Percentiles rank a stretch among this genome's conserved stretches.
Evolutionary conservation across 2,329 filamentous ascomycete species (phyloP).

Genomic region (Zymoseptoria tritici): DNA sequence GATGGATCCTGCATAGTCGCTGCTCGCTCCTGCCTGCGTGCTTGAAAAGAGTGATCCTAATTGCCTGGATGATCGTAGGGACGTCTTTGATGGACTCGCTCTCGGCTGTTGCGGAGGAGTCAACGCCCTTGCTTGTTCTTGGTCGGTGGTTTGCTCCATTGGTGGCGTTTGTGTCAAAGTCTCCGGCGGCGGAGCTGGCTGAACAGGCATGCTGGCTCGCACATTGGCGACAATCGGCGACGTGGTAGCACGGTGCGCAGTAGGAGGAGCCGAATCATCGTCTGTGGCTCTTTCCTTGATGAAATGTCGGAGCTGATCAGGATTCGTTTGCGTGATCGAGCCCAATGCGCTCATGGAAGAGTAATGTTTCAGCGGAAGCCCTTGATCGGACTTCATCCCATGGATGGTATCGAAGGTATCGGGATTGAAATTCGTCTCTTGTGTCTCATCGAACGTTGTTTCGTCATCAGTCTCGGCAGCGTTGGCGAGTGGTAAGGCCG

Average conservation of each 20-base stretch:
- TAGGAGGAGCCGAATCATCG: neutral
- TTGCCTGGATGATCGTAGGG: slow-evolving; percentile 2
- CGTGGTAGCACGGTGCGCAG: neutral
- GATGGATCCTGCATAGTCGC: neutral
- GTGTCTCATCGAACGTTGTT: slow-evolving; percentile 21
- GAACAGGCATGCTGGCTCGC: slow-evolving; percentile 1
- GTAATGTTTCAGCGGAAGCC: slow-evolving; percentile 13
- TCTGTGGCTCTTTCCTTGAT: neutral
- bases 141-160: slow-evolving; percentile 4
- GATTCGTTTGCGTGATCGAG: slow-evolving; percentile 1
- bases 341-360: slow-evolving; percentile 18
- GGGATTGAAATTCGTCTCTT: slow-evolving; percentile 18
- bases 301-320: neutral
- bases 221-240: neutral
- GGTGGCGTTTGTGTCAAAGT: slow-evolving; percentile 4
- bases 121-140: slow-evolving; percentile 6
- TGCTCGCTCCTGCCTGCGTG: neutral
- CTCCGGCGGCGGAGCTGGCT: slow-evolving; percentile 2
- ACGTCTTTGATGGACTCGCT: slow-evolving; percentile 6
- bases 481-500: slow-evolving; percentile 7
- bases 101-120: slow-evolving; percentile 2
- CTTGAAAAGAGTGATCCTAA: slow-evolving; percentile 7
- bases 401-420: slow-evolving; percentile 8
- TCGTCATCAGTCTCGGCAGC: slow-evolving; percentile 12
- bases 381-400: slow-evolving; percentile 3